Conservation (phyloP, 164 flowering plant species). For the Vitis rotundifolia region DNA sequence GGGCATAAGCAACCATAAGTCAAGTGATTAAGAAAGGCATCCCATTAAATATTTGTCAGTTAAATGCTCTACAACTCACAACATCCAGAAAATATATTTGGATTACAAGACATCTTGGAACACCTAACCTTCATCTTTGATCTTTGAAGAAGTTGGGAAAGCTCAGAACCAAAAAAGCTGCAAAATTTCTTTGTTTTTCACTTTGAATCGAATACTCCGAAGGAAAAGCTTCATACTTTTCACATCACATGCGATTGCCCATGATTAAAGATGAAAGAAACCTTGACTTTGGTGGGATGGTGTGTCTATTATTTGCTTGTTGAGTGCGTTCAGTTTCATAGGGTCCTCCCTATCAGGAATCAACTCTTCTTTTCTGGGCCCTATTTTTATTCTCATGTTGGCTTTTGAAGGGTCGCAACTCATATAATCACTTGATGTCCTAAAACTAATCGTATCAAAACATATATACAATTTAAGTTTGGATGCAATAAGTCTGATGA, state of each 20-base stretch:
- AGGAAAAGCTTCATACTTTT: no score
- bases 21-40: neutral
- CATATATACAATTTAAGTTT: no score
- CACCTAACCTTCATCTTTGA: constrained; percentile 6
- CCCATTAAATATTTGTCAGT: neutral
- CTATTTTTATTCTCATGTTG: neutral
- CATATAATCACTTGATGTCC: no score
- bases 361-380: neutral
- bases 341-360: neutral
- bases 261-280: neutral
- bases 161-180: neutral
- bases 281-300: constrained; percentile 13
- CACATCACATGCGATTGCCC: neutral
- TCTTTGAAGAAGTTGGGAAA: neutral
- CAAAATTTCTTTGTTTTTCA: neutral
- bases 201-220: neutral
- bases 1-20: neutral
- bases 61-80: constrained; percentile 18
- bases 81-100: neutral
- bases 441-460: no score
- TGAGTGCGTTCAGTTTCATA: neutral
- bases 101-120: neutral
- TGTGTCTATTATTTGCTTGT: neutral
- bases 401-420: neutral
- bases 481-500: no score